Evolutionary conservation across 2,329 filamentous ascomycete genomes (phyloP).

Genomic region (Exophiala alcalophila): DNA sequence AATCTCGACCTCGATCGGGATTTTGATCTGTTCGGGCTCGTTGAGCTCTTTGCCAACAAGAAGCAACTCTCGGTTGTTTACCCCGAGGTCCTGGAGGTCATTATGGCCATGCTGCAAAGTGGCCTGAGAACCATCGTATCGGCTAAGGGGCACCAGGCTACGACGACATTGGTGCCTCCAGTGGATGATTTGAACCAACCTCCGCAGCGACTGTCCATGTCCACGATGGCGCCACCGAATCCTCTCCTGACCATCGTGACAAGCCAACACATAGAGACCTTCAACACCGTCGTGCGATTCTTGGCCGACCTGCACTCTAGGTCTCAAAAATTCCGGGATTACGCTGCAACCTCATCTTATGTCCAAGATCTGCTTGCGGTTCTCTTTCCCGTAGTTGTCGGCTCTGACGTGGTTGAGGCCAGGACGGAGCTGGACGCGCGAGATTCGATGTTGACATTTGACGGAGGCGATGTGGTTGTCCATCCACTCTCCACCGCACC

Average conservation of each 20-base stretch:
- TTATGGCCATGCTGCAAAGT: constrained; percentile 82
- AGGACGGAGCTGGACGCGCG: constrained; percentile 84
- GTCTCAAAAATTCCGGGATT: constrained; percentile 77
- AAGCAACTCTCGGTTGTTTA: constrained; percentile 63
- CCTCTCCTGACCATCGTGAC: constrained; percentile 34
- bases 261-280: constrained; percentile 59
- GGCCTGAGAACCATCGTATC: constrained; percentile 69
- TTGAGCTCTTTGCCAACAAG: constrained; percentile 65
- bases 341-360: constrained; percentile 75
- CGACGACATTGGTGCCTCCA: constrained; percentile 19
- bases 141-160: constrained; percentile 48
- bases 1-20: constrained; percentile 68
- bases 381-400: constrained; percentile 84
- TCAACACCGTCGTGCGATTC: constrained; percentile 76
- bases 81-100: constrained; percentile 73
- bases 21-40: constrained; percentile 70
- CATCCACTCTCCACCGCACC: constrained; percentile 65
- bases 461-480: constrained; percentile 80
- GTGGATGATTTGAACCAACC: constrained; percentile 41
- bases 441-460: constrained; percentile 76
- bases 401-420: constrained; percentile 75
- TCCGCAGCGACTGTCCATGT: constrained; percentile 29
- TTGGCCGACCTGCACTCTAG: constrained; percentile 73
- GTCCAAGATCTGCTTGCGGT: constrained; percentile 73
- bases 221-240: constrained; percentile 31